Evolutionary conservation across 2,329 filamentous ascomycete species (phyloP), one percentile per base, ranked within the genome.

Genomic region (Aspergillus novoparasiticus): DNA sequence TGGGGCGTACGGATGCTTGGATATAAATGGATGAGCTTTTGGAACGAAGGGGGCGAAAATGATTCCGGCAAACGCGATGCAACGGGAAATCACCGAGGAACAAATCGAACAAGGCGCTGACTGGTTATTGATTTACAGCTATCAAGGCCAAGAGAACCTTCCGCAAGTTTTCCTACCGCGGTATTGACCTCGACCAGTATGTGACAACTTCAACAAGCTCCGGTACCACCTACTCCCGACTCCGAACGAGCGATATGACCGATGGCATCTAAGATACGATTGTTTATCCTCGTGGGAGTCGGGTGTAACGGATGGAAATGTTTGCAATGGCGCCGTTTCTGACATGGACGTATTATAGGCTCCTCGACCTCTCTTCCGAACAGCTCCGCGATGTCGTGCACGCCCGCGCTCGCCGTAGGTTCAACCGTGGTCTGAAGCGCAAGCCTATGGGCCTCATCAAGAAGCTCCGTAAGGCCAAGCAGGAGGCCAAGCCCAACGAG

Each of bases 361-460:
- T 99, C 82, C 92, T 99, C 81, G 95, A 99, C 85, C 94, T 99
- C 81, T 92, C 90, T 81, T 97, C 94, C 80, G 95, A 98, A 84
- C 92, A 98, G 86, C 93, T 99, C 84, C 94, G 95, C 80, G 94
- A 97, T 91, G 92, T 99, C 83, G 94, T 99, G 80, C 95, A 99
- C 88, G 95, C 95, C 80, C 95, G 95, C 83, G 95, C 95, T 81
- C 94, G 95, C 82, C 90, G 95, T 84, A 90, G 96, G 83, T 98
- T 99, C 91, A 98, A 98, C 91, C 94, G 95, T 76, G 95, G 95
- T 79, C 91, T 99, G 79, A 99, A 98, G 92, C 94, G 95, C 87
- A 96, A 96, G 89, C 95, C 95, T 79, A 98, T 99, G 95, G 95
- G 95, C 78, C 88, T 99, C 80, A 98, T 99, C 90, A 98, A 98